Conservation (phyloP, 257 asterid species). For the Przewalskia tangutica region DNA sequence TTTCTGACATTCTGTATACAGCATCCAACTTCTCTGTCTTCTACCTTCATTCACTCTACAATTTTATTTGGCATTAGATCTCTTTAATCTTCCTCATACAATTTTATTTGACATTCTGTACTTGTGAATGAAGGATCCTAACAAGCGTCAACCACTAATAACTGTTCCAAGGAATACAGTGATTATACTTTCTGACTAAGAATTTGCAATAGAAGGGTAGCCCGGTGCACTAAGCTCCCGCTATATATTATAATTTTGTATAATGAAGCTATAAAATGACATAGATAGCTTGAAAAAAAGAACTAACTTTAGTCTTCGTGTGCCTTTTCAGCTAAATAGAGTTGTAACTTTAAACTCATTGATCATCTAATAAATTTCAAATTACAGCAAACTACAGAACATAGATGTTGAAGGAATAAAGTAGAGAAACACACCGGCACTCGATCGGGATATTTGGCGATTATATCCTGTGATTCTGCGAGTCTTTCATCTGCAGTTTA, state of each 20-base stretch:
- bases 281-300: no score
- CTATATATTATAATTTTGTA: no score
- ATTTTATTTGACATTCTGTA: no score
- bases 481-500: conserved; percentile 50
- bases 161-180: neutral
- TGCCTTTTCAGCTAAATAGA: neutral
- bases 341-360: neutral
- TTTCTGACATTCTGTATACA: neutral
- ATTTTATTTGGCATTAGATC: neutral
- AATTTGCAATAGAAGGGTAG: neutral
- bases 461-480: conserved; percentile 67
- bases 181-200: neutral
- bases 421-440: conserved; percentile 48
- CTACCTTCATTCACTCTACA: neutral
- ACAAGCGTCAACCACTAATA: neutral
- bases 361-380: neutral
- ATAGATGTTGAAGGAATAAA: neutral
- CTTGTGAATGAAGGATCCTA: neutral
- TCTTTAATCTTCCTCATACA: neutral
- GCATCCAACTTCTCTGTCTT: neutral
- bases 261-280: no score
- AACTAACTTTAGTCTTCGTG: no score
- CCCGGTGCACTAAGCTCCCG: no score
- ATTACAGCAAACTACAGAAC: neutral
- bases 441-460: conserved; percentile 84